phyloP scores from a whole-genome alignment of 495 filamentous ascomycete genomes.

The Trichoderma parareesei region DNA sequence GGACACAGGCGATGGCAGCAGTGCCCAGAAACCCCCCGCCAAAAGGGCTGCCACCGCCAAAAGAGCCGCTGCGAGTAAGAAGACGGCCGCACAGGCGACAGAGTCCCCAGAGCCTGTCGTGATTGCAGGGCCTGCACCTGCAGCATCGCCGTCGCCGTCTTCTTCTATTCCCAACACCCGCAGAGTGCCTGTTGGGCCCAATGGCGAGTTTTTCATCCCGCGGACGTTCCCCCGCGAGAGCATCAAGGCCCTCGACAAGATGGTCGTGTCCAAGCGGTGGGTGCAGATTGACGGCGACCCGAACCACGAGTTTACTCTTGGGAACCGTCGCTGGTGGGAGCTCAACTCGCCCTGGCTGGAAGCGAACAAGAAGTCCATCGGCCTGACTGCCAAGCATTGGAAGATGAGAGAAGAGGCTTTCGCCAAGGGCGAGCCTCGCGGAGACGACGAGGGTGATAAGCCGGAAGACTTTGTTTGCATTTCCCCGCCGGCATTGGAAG shows the following conservation, averaged over 20 bases:
- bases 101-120: too few species aligned
- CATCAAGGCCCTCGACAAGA: not conserved
- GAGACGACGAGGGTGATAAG: not conserved
- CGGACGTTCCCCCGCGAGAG: not conserved
- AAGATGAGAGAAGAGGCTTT: not conserved
- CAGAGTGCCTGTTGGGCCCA: not conserved
- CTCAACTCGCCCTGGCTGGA: not conserved
- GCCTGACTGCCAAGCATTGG: not conserved
- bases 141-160: not conserved
- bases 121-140: not conserved
- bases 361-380: not conserved
- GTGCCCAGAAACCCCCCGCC: not conserved
- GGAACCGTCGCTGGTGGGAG: not conserved
- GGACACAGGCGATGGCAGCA: not conserved
- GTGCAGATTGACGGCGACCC: not conserved
- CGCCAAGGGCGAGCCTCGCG: not conserved
- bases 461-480: slow-evolving; percentile 2
- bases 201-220: slow-evolving; percentile 4
- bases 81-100: not conserved
- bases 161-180: not conserved
- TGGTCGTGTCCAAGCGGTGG: not conserved
- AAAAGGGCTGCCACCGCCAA: not conserved
- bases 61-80: not conserved
- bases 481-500: not conserved
- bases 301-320: not conserved